phyloP scores from a whole-genome alignment of 768 basidiomycete genomes.

The Amyloporia xantha region DNA sequence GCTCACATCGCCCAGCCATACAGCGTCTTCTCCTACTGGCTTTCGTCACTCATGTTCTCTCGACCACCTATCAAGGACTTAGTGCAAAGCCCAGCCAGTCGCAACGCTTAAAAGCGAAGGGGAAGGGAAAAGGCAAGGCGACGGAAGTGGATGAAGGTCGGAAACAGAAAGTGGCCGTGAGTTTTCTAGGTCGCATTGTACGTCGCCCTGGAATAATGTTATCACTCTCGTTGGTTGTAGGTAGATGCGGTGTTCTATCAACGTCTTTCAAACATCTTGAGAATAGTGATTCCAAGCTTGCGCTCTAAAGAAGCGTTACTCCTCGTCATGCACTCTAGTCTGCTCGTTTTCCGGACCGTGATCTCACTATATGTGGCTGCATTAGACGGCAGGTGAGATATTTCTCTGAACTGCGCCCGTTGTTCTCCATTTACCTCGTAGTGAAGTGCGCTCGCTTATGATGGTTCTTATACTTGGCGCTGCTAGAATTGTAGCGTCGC shows the following conservation, averaged over 20 bases:
- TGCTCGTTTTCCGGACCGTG: conserved; percentile 85
- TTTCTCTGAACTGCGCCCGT: too few species aligned
- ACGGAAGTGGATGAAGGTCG: conserved; percentile 25
- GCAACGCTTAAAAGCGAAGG: conserved; percentile 27
- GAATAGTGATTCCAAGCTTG: conserved; percentile 83
- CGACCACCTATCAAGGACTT: conserved; percentile 54
- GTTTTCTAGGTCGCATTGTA: conserved; percentile 17
- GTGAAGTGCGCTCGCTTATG: not conserved
- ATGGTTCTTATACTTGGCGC: conserved; percentile 3
- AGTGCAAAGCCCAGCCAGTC: conserved; percentile 33
- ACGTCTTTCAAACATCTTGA: conserved; percentile 66
- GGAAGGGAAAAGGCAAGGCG: conserved; percentile 30
- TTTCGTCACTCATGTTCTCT: conserved; percentile 68
- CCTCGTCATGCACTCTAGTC: conserved; percentile 79
- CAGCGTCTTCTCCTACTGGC: conserved; percentile 64
- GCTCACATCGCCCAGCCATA: conserved; percentile 57
- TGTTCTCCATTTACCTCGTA: too few species aligned
- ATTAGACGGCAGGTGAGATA: conserved; percentile 74
- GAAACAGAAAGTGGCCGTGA: conserved; percentile 62
- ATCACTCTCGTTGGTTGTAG: conserved; percentile 28
- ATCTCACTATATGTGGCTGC: conserved; percentile 93
- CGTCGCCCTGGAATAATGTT: not conserved
- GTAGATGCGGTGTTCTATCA: conserved; percentile 91
- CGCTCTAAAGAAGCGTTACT: conserved; percentile 85
- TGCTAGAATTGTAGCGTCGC: conserved; percentile 83